Evolutionary conservation across 257 asterid genomes (phyloP).

Genomic region (Dorcoceras hygrometricum): DNA sequence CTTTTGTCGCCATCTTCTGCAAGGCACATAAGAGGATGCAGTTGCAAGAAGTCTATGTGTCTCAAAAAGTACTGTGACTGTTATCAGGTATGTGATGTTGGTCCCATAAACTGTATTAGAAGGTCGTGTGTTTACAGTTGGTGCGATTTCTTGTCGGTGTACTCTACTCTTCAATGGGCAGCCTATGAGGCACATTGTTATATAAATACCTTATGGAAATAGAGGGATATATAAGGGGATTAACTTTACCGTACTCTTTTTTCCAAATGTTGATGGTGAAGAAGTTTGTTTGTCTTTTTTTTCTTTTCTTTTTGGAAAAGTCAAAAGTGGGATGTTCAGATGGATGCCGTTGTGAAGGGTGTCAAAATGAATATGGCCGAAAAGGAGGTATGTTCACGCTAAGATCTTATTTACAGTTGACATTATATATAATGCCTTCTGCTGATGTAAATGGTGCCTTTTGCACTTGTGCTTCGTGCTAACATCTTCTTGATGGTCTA

Average conservation of each 20-base stretch:
- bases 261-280: constrained; percentile 16
- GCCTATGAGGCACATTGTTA: background rate
- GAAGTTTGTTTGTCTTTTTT: background rate
- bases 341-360: constrained; percentile 88
- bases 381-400: constrained; percentile 56
- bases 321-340: constrained; percentile 81
- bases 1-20: constrained; percentile 50
- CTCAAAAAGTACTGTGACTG: constrained; percentile 82
- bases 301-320: constrained; percentile 32
- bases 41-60: constrained; percentile 85
- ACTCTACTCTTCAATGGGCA: background rate
- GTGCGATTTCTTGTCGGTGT: too few species aligned
- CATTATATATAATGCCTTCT: background rate
- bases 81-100: constrained; percentile 55
- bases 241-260: background rate
- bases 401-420: background rate
- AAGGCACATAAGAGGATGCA: constrained; percentile 84
- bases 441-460: background rate
- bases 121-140: constrained; percentile 8
- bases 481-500: constrained; percentile 20
- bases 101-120: background rate
- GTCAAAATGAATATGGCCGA: constrained; percentile 59
- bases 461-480: too few species aligned
- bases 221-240: background rate
- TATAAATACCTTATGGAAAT: background rate